Base-by-base conservation (phyloP, 768 basidiomycete species). In the Auriculariales sp. region DNA sequence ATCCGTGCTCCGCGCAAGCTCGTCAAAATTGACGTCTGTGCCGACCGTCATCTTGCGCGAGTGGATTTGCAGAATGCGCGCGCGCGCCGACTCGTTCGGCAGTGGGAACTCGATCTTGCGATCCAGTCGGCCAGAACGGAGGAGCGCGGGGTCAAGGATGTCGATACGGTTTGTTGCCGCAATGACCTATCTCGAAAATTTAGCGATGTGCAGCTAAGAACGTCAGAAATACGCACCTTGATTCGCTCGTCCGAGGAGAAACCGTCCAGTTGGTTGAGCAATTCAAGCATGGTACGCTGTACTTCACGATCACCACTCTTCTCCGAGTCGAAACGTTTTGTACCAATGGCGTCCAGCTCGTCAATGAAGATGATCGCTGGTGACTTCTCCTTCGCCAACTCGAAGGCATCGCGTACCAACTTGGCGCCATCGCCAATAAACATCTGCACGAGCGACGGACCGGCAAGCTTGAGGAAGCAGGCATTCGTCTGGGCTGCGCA, bases 401-500 rank as follows among this genome's bases (percentile, higher is more conserved):
- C 92, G 62, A 99, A 98, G 3, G 94, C 94, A 59, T 99, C 95
- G 42, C 95, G 88, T 19, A 99, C 95, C 47, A 99, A 79, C 65
- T 97, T 98, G 49, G 95, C 95, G 60, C 95, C 95, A 64, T 98
- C 95, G 66, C 95, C 95, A 57, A 99, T 99, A 66, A 94, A 99
- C 95, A 98, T 99, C 67, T 99, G 95, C 11, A 99, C 95, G 48
- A 99, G 77, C 47, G 93, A 93, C 24, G 95, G 94, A 17, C 91
- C 95, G 30, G 95, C 95, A 25, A 99, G 78, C 66, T 99, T 98
- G 55, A 99, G 77, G 64, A 94, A 99, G 64, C 94, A 98, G 6
- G 95, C 95, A 56, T 94, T 87, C 42, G 95, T 97, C 58, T 94
- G 92, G 2, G 93, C 93, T 3, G 95, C 95, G 65, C 95, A 98